Evolutionary conservation across 1,284 basidiomycete genomes (phyloP).

Genomic region (Moesziomyces antarcticus): DNA sequence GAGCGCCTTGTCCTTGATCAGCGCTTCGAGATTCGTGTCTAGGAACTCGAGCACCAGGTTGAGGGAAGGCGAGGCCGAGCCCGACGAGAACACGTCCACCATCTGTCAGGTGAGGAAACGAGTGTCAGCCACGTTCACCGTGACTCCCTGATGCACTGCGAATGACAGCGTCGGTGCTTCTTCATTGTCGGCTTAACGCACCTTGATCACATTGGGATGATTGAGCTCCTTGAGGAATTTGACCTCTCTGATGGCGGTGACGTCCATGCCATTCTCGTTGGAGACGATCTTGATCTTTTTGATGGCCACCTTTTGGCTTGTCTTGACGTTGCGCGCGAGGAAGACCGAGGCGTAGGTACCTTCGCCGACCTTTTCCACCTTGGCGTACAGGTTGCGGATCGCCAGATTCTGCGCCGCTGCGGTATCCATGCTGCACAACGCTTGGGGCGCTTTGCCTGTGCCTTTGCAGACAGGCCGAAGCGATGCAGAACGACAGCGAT

Average conservation of each 20-base stretch:
- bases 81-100: slow-evolving; percentile 95
- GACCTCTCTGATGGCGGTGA: slow-evolving; percentile 98
- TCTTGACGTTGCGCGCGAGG: slow-evolving; percentile 73
- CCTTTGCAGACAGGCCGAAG: neutral
- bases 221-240: slow-evolving; percentile 93
- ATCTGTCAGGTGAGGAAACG: slow-evolving; percentile 73
- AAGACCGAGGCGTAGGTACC: slow-evolving; percentile 97
- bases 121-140: neutral
- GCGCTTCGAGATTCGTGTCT: slow-evolving; percentile 95
- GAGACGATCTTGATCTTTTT: slow-evolving; percentile 83
- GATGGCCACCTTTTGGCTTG: slow-evolving; percentile 85
- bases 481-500: neutral
- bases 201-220: slow-evolving; percentile 95
- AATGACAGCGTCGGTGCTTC: no score
- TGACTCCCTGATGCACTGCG: no score
- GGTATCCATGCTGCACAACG: slow-evolving; percentile 59
- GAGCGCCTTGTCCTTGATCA: slow-evolving; percentile 91
- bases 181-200: slow-evolving; percentile 62
- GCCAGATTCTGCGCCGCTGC: slow-evolving; percentile 51
- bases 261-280: slow-evolving; percentile 88
- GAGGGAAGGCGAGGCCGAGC: slow-evolving; percentile 78
- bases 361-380: slow-evolving; percentile 74
- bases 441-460: neutral
- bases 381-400: slow-evolving; percentile 52
- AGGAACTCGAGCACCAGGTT: slow-evolving; percentile 98